These are phyloP conservation scores for Leccinum boreale DNA, from an alignment of 768 basidiomycete genomes.

Conservation along the genomic window DNA sequence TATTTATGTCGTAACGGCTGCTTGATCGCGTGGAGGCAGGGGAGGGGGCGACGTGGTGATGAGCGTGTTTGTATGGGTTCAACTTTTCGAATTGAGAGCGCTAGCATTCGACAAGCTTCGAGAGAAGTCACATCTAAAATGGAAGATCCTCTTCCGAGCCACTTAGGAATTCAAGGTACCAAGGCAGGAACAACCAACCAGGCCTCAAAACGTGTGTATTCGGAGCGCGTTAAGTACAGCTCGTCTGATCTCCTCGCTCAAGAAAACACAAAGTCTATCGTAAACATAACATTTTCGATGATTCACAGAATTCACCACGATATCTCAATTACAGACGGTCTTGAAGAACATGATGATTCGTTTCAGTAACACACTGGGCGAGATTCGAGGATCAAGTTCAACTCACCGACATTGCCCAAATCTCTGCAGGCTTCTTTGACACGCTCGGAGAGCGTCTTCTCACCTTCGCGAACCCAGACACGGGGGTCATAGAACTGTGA, in stretches of 20 bases:
- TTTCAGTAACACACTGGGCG: background rate
- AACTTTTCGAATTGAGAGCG: background rate
- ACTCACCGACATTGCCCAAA: conserved; percentile 67
- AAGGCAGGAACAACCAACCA: background rate
- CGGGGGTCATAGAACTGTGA: conserved; percentile 87
- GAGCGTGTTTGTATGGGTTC: background rate
- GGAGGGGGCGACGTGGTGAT: background rate
- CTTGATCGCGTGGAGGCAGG: background rate
- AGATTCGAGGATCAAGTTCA: background rate
- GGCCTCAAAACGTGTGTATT: background rate
- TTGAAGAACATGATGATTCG: background rate
- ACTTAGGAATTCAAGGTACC: background rate
- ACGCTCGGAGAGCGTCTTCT: conserved; percentile 84
- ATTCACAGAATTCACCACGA: background rate
- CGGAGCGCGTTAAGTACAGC: background rate
- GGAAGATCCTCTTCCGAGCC: background rate
- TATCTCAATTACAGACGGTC: conserved; percentile 23
- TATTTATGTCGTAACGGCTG: too few relatives aligned
- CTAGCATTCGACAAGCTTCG: background rate
- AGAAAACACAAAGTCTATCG: conserved; percentile 11
- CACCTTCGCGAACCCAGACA: conserved; percentile 98
- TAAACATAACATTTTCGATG: conserved; percentile 15
- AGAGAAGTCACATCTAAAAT: conserved; percentile 4
- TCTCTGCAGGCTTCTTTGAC: conserved; percentile 94
- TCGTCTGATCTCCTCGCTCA: background rate